These are phyloP conservation scores for Sugiyamaella paludigena DNA, from an alignment of 1,139 yeast species.

Conservation along the genomic window DNA sequence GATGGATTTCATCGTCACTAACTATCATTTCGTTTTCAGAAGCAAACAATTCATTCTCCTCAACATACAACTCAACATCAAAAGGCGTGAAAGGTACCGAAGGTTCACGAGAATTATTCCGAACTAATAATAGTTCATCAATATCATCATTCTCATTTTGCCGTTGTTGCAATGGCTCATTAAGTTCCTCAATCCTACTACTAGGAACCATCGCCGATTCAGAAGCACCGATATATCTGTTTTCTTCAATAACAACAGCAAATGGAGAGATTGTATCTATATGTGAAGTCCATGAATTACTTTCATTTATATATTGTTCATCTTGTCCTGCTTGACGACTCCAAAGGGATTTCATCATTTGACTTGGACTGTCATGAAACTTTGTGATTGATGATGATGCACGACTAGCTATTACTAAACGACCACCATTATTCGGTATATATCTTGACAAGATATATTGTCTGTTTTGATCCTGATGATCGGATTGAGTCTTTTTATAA, in stretches of 20 bases:
- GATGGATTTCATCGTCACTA: no score
- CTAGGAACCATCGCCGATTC: no score
- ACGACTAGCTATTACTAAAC: background rate
- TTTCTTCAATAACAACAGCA: conserved; percentile 5
- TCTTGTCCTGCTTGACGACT: conserved; percentile 4
- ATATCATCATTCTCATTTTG: background rate
- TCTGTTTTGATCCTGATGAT: background rate
- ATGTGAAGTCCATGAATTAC: conserved; percentile 9
- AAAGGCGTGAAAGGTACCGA: no score
- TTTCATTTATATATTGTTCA: conserved; percentile 1
- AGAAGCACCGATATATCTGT: background rate
- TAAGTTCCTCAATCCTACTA: no score
- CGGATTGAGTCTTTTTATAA: conserved; percentile 2
- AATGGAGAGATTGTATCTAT: conserved; percentile 9
- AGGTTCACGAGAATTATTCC: no score
- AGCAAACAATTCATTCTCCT: no score
- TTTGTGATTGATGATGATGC: background rate
- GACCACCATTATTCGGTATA: background rate
- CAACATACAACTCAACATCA: no score
- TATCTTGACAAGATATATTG: background rate
- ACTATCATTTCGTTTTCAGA: no score
- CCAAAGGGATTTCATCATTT: conserved; percentile 7
- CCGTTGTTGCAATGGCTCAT: background rate
- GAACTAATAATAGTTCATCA: background rate
- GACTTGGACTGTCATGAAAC: background rate